Evolutionary conservation across 2,329 filamentous ascomycete species (phyloP).

Genomic region (Huntiella decipiens): DNA sequence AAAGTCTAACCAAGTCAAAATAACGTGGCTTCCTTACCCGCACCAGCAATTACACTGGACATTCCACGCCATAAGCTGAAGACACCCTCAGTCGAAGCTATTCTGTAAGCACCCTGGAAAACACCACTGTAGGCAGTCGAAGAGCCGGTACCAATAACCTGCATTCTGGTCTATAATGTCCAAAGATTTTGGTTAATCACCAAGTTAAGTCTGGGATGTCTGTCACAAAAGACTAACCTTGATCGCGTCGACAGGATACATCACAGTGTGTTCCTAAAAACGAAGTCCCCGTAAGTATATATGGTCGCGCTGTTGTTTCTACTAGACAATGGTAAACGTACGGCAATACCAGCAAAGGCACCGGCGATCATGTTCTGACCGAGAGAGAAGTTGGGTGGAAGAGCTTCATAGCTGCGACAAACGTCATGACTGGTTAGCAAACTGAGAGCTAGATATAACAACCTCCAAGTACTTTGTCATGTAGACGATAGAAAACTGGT

Average conservation of each 20-base stretch:
- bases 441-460: background rate
- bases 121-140: conserved; percentile 75
- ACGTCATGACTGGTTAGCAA: background rate
- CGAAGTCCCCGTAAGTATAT: background rate
- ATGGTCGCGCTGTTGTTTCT: conserved; percentile 2
- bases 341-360: conserved; percentile 89
- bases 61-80: conserved; percentile 89
- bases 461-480: no score
- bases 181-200: background rate
- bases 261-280: conserved; percentile 79
- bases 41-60: conserved; percentile 88
- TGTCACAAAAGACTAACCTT: conserved; percentile 43
- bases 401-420: conserved; percentile 56
- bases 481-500: no score
- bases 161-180: conserved; percentile 69
- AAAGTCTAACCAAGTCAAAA: conserved; percentile 1
- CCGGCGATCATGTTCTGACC: conserved; percentile 89
- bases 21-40: conserved; percentile 39
- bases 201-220: no score
- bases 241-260: conserved; percentile 96
- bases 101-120: conserved; percentile 79
- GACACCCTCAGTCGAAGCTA: conserved; percentile 75
- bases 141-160: conserved; percentile 71
- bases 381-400: conserved; percentile 87
- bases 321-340: conserved; percentile 25